Evolutionary conservation across 371 early-diverging fungal genomes (phyloP).

Genomic region (Furculomyces boomerangus): DNA sequence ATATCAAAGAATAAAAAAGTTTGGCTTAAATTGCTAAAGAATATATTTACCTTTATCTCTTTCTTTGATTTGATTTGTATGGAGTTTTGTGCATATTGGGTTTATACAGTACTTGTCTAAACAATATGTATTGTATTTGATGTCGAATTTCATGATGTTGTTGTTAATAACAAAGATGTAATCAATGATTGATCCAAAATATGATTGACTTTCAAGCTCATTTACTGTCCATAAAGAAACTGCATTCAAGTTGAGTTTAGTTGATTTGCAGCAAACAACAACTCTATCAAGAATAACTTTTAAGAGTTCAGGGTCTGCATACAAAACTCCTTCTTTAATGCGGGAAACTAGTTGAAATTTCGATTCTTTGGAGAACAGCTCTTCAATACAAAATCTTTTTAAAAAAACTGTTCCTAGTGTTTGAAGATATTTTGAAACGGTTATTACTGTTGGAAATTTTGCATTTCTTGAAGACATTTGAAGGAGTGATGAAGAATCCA

Average conservation of each 20-base stretch:
- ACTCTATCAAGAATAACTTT: conserved; percentile 15
- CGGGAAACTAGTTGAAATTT: conserved; percentile 18
- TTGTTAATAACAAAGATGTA: conserved; percentile 21
- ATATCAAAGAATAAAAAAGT: too few relatives aligned
- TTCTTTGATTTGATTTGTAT: conserved; percentile 17
- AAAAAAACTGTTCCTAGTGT: conserved; percentile 22
- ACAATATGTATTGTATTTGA: conserved; percentile 13
- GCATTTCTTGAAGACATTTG: not conserved
- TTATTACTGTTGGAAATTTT: too few relatives aligned
- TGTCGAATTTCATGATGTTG: conserved; percentile 21
- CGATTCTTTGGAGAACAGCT: conserved; percentile 13
- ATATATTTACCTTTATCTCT: too few relatives aligned
- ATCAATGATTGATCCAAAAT: conserved; percentile 19
- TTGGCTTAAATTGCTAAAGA: too few relatives aligned
- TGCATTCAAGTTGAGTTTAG: conserved; percentile 20
- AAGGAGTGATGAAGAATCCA: too few relatives aligned
- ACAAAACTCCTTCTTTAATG: conserved; percentile 17
- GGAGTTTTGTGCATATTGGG: conserved; percentile 23
- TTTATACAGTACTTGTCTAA: conserved; percentile 16
- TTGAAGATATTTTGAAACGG: conserved; percentile 7
- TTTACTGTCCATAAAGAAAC: conserved; percentile 24
- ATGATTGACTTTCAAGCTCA: conserved; percentile 16
- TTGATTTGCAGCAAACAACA: conserved; percentile 19
- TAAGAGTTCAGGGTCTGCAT: conserved; percentile 12
- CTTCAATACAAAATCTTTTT: conserved; percentile 23